These are phyloP conservation scores for Auriscalpium vulgare DNA, from an alignment of 768 basidiomycete species.

Conservation along the genomic window DNA sequence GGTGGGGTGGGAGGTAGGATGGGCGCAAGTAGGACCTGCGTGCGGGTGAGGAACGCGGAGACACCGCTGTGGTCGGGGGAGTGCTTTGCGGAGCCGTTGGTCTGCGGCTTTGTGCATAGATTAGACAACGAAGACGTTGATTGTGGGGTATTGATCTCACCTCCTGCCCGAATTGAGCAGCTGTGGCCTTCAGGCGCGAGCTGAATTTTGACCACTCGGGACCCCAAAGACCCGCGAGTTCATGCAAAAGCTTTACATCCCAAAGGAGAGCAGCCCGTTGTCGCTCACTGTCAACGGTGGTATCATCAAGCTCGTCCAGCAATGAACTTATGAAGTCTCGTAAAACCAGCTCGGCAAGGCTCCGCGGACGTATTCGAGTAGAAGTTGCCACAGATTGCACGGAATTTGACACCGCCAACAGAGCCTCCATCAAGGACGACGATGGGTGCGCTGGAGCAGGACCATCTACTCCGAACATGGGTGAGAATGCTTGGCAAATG, in stretches of 20 bases:
- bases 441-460: conserved; percentile 27
- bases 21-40: conserved; percentile 54
- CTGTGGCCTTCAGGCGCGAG: background rate
- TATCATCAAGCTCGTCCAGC: background rate
- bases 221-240: conserved; percentile 10
- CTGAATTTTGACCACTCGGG: background rate
- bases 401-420: conserved; percentile 45
- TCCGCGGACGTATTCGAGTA: conserved; percentile 14
- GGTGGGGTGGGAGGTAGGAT: conserved; percentile 38
- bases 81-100: background rate
- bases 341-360: conserved; percentile 15
- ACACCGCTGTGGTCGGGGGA: conserved; percentile 1
- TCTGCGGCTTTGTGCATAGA: background rate
- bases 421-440: conserved; percentile 41
- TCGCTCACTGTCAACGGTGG: too few relatives aligned
- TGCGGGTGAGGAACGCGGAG: conserved; percentile 42
- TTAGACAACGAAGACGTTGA: background rate
- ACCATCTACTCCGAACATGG: background rate
- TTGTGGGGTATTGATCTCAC: too few relatives aligned
- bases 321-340: conserved; percentile 5
- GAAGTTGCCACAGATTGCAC: conserved; percentile 49
- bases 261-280: conserved; percentile 1
- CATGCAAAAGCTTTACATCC: conserved; percentile 16
- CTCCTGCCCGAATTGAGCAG: background rate
- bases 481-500: too few relatives aligned